Evolutionary conservation across 192 early-diverging fungal species (phyloP).

Genomic region (Podila epigama): DNA sequence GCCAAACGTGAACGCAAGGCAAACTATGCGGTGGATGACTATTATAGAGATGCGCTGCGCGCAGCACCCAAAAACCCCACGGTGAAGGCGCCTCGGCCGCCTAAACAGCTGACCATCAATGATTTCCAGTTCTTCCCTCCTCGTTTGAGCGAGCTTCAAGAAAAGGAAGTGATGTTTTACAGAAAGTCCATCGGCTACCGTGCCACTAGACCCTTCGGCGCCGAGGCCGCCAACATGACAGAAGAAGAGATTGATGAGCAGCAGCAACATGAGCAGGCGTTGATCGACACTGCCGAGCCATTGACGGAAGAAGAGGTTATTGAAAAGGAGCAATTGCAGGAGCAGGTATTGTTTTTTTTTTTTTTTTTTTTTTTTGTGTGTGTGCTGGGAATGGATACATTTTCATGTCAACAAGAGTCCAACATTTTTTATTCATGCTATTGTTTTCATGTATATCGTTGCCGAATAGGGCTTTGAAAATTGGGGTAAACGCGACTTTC

Average conservation of each 20-base stretch:
- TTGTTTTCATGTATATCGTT: too few relatives aligned
- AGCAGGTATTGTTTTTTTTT: too few relatives aligned
- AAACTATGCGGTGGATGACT: conserved; percentile 92
- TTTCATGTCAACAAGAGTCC: too few relatives aligned
- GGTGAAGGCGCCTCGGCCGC: conserved; percentile 65
- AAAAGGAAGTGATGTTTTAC: conserved; percentile 81
- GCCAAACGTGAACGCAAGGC: conserved; percentile 94
- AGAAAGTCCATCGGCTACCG: conserved; percentile 51
- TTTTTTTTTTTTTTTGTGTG: too few relatives aligned
- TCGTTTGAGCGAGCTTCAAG: conserved; percentile 78
- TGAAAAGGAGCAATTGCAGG: conserved; percentile 70
- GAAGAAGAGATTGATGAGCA: conserved; percentile 66
- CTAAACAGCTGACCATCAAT: conserved; percentile 70
- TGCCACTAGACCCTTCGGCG: conserved; percentile 16
- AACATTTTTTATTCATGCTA: background rate
- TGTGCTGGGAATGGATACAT: too few relatives aligned
- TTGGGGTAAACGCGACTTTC: conserved; percentile 94
- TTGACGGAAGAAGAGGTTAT: conserved; percentile 88
- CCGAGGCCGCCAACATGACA: conserved; percentile 51
- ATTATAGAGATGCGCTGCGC: conserved; percentile 88
- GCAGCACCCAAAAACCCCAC: conserved; percentile 63
- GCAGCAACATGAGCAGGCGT: conserved; percentile 77
- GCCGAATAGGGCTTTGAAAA: conserved; percentile 79
- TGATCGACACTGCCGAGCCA: conserved; percentile 87
- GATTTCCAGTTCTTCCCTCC: conserved; percentile 96